Evolutionary conservation across 257 asterid genomes (phyloP), one percentile per base, ranked within the genome.

Genomic region (Plantago major): DNA sequence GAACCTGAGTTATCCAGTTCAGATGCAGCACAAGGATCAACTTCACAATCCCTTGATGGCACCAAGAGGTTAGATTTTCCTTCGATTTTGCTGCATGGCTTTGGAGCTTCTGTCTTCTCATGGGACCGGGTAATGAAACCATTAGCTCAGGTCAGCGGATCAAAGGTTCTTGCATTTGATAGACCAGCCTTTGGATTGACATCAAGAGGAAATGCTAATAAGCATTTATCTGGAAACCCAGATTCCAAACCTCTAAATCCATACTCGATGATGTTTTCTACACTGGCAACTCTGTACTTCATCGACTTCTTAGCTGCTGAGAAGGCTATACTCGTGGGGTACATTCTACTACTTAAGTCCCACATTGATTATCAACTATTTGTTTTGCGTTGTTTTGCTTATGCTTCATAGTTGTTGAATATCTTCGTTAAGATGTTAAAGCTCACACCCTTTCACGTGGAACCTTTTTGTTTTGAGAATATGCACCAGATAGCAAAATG

Each of bases 151-250:
- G 71, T 63, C 48, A 67, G 71, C 38, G 83, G 90, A 46, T 77
- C 91, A 8, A 87, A 86, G 81, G 90, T 87, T 69, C 84, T 89
- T 68, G 97, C 99, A 50, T 92, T 92, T 74, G 99, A 92, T 65
- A 83, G 99, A 72, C 99, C 99, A 11, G 97, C 97, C 49, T 92
- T 92, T 62, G 99, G 99, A 54, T 73, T 92, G 77, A 89, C 99
- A 11, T 79, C 97, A 42, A 82, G 97, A 79, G 78, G 75, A 53
- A 62, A 68, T 72, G 73, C 73, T 12, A 18, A 38, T 11, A 61
- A 73, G 71, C 73, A 64, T 73, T 58, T 77, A 62, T 70, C 79
- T 10, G 67, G 56, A 28, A 67, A 63, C 58, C 74, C 66, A 67
- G 90, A 81, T 63, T 57, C 78, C 7, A 78, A 66, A 64, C 82